These are phyloP conservation scores for Otatea glauca DNA, from an alignment of 176 grass and related monocot genomes.

Conservation along the genomic window DNA sequence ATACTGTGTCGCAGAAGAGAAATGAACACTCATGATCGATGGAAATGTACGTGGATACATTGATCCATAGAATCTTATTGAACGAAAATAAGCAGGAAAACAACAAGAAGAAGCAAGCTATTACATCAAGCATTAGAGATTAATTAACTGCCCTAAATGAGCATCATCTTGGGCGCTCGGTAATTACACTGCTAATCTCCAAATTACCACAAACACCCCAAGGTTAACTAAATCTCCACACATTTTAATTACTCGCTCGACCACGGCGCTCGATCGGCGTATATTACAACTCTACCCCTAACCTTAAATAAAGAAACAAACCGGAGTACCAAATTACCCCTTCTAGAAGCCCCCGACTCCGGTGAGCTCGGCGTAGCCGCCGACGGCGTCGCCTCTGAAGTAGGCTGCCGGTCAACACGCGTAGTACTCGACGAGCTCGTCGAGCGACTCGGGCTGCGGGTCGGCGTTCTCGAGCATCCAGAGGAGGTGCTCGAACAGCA, in stretches of 20 bases:
- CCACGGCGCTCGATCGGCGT: constrained; percentile 8
- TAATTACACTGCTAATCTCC: constrained; percentile 39
- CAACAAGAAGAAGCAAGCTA: constrained; percentile 22
- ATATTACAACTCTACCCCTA: constrained; percentile 59
- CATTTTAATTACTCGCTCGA: constrained; percentile 25
- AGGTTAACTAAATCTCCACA: constrained; percentile 45
- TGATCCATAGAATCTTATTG: constrained; percentile 47
- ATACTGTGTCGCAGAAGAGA: not conserved
- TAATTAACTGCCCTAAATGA: constrained; percentile 36
- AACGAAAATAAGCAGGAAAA: not conserved
- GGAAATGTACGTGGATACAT: constrained; percentile 35
- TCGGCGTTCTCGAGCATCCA: constrained; percentile 98
- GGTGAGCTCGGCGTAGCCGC: not conserved
- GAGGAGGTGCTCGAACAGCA: constrained; percentile 95
- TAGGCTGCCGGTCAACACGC: constrained; percentile 52
- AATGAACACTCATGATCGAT: constrained; percentile 29
- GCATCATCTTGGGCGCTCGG: constrained; percentile 48
- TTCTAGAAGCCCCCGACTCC: constrained; percentile 24
- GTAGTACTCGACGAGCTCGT: constrained; percentile 95
- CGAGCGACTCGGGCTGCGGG: constrained; percentile 80
- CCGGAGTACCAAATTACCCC: constrained; percentile 36
- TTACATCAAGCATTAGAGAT: constrained; percentile 39
- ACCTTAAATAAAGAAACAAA: constrained; percentile 30
- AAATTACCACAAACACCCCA: constrained; percentile 41
- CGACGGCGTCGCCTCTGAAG: not conserved